Evolutionary conservation across 768 basidiomycete genomes (phyloP), one percentile per base, ranked within the genome.

Genomic region (Mrakia gelida): DNA sequence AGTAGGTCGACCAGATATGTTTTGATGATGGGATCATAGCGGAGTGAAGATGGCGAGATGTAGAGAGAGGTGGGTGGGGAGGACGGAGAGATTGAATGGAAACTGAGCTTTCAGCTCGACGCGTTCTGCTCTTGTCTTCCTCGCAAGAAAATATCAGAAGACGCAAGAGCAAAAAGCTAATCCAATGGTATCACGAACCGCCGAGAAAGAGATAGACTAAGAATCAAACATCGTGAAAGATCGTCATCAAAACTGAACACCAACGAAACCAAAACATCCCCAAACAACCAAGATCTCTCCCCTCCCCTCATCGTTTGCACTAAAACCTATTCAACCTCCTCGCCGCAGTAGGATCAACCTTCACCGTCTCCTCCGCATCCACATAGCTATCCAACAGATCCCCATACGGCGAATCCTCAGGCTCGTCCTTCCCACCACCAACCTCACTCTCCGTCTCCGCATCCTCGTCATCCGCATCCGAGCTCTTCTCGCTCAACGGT

Each of bases 391-490:
- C 73, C 73, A 73, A 56, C 30, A 73, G 56, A 73, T 73, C 73
- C 13, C 61, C 73, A n/a, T 73, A 73, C 15, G 56, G 38, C 10
- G 30, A 30, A 9, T 62, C 49, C 28, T 73, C 38, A 38, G 4
- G 45, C 45, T 54, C 13, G 52, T 54, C 23, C 54, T 32, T 52
- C 41, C 67, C n/a, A n/a, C n/a, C n/a, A n/a, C n/a, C 73, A 4
- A 71, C 76, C 23, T 45, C 45, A 26, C 56, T 71, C 54, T 61
- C 71, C 41, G 75, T 65, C 49, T 45, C 67, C 34, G 28, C 23
- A 54, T 76, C 76, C 54, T 71, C 68, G 70, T 76, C 76, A 54
- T 70, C 76, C 23, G 76, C 71, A 41, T 76, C 76, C 34, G 45
- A 38, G 70, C 67, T 41, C 28, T 67, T 38, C 23, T 49, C 15